Conservation (phyloP, 192 early-diverging fungal genomes). For the Rhizoclosmatium sp. region DNA sequence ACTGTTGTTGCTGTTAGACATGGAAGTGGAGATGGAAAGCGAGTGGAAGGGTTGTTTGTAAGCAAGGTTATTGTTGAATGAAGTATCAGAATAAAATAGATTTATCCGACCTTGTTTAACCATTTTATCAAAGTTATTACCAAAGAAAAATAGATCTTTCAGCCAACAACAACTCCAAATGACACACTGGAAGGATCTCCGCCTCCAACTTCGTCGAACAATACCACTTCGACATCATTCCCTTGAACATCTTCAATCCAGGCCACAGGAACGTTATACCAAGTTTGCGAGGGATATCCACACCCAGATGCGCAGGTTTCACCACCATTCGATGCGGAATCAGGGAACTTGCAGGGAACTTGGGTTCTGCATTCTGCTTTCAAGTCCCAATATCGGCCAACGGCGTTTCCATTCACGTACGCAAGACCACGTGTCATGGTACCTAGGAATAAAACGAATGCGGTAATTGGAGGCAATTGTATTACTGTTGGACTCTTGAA, state of each 20-base stretch:
- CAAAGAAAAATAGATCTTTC: no score
- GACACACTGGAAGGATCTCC: conserved; percentile 40
- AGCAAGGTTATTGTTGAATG: neutral
- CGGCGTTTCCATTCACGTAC: conserved; percentile 41
- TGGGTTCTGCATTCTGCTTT: conserved; percentile 10
- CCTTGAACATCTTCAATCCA: conserved; percentile 32
- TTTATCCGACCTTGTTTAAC: no score
- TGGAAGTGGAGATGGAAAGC: neutral
- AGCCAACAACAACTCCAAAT: conserved; percentile 37
- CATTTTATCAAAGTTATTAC: no score
- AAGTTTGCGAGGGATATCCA: conserved; percentile 36
- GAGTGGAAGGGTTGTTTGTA: conserved; percentile 10
- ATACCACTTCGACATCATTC: conserved; percentile 37
- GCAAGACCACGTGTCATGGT: conserved; percentile 44
- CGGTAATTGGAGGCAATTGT: neutral
- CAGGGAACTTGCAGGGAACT: conserved; percentile 21
- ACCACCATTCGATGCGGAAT: conserved; percentile 3
- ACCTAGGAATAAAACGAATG: conserved; percentile 44
- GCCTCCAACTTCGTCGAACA: conserved; percentile 51
- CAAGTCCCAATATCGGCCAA: conserved; percentile 47
- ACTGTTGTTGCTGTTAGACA: conserved; percentile 25
- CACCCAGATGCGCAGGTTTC: conserved; percentile 40
- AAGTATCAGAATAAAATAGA: neutral
- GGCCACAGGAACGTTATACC: conserved; percentile 46
- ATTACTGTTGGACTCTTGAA: neutral